Evolutionary conservation across 2,329 filamentous ascomycete genomes (phyloP).

Genomic region (Pseudocercospora eumusae): DNA sequence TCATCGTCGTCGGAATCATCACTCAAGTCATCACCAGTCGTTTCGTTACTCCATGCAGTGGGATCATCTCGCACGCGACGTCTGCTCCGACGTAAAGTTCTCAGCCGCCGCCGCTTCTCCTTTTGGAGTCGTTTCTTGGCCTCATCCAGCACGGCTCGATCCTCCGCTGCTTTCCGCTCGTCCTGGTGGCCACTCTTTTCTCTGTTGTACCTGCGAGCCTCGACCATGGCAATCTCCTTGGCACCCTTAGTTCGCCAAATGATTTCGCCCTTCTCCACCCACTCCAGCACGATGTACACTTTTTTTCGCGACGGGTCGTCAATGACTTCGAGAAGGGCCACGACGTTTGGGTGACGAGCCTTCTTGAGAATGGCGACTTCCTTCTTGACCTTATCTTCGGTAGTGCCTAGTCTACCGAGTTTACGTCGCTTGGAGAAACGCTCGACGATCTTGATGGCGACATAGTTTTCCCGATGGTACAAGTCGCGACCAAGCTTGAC

Average conservation of each 20-base stretch:
- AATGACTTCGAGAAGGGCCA: constrained; percentile 92
- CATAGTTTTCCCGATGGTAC: constrained; percentile 65
- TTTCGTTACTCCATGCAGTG: constrained; percentile 81
- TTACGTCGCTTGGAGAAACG: constrained; percentile 91
- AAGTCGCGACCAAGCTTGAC: constrained; percentile 90
- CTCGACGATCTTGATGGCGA: constrained; percentile 98
- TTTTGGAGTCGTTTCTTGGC: constrained; percentile 59
- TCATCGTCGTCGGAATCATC: constrained; percentile 46
- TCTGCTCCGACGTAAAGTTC: constrained; percentile 37
- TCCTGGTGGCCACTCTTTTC: constrained; percentile 58
- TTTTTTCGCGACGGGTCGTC: constrained; percentile 96
- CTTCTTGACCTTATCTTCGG: constrained; percentile 82
- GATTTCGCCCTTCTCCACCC: constrained; percentile 91
- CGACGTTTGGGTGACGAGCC: constrained; percentile 94
- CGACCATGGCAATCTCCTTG: constrained; percentile 77
- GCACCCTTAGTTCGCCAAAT: constrained; percentile 89
- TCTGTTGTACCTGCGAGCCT: constrained; percentile 76
- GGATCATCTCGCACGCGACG: constrained; percentile 45
- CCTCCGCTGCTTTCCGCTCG: constrained; percentile 46
- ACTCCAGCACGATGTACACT: constrained; percentile 96
- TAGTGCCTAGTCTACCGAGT: constrained; percentile 72
- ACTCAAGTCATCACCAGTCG: constrained; percentile 64
- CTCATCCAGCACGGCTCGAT: constrained; percentile 47
- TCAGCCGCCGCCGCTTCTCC: constrained; percentile 44
- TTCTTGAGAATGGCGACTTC: constrained; percentile 99